Evolutionary conservation across 2,329 filamentous ascomycete species (phyloP).

Genomic region (Diaporthe capsici): DNA sequence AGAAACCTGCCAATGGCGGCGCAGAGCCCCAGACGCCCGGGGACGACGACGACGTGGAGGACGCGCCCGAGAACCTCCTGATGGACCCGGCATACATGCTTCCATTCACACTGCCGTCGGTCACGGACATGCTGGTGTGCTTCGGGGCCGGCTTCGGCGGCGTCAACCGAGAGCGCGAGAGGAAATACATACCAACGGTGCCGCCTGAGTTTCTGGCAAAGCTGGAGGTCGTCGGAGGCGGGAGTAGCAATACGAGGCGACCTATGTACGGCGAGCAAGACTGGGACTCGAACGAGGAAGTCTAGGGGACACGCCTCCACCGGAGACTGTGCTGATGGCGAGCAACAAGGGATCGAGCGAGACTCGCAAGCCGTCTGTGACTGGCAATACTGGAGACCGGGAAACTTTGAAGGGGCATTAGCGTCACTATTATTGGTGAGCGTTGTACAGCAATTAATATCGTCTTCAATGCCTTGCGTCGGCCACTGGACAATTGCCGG

Average conservation of each 20-base stretch:
- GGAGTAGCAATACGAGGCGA: conserved; percentile 57
- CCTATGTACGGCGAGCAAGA: conserved; percentile 75
- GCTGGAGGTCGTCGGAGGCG: conserved; percentile 72
- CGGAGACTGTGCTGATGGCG: conserved; percentile 14
- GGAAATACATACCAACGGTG: conserved; percentile 96
- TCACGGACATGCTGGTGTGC: conserved; percentile 96
- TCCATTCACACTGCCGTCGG: conserved; percentile 94
- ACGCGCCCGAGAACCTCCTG: conserved; percentile 81
- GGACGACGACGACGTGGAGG: conserved; percentile 73
- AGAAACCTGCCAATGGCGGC: conserved; percentile 55
- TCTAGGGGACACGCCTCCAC: conserved; percentile 50
- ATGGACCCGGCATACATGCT: conserved; percentile 93
- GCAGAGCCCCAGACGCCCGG: conserved; percentile 55
- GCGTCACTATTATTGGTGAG: conserved; percentile 27
- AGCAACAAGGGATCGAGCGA: conserved; percentile 22
- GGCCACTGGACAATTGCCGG: conserved; percentile 13
- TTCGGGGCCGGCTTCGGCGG: conserved; percentile 97
- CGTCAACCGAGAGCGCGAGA: conserved; percentile 88
- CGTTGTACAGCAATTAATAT: conserved; percentile 28
- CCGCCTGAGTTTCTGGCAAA: conserved; percentile 93
- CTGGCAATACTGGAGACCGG: conserved; percentile 12
- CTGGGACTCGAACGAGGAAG: conserved; percentile 75
- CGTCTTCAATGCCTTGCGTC: conserved; percentile 30
- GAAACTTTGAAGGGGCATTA: conserved; percentile 9
- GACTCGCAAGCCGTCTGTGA: conserved; percentile 19